Conservation (phyloP, 441 rosid genomes). For the Adansonia grandidieri region DNA sequence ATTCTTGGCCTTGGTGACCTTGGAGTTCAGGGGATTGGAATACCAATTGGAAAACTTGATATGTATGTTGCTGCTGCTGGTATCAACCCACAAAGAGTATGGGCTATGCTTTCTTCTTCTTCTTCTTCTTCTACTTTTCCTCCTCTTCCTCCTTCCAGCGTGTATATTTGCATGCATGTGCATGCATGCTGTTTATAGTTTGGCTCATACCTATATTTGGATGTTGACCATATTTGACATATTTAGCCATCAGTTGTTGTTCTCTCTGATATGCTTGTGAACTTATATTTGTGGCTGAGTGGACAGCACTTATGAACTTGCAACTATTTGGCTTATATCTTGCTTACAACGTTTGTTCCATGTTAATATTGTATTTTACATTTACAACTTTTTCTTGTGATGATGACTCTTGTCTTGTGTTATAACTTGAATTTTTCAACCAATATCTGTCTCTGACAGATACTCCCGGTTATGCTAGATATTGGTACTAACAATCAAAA, state of each 20-base stretch:
- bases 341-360: slow-evolving; percentile 5
- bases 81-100: slow-evolving; percentile 89
- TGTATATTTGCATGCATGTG: neutral
- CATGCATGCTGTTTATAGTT: neutral
- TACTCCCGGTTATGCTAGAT: slow-evolving; percentile 94
- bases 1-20: slow-evolving; percentile 98
- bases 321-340: slow-evolving; percentile 18
- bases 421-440: slow-evolving; percentile 26
- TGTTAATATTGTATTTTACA: neutral
- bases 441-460: slow-evolving; percentile 44
- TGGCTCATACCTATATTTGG: neutral
- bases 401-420: slow-evolving; percentile 4
- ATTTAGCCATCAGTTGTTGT: slow-evolving; percentile 8
- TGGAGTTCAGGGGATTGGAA: slow-evolving; percentile 98
- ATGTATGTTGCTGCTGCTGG: slow-evolving; percentile 98
- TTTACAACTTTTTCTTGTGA: slow-evolving; percentile 6
- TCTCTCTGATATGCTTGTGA: slow-evolving; percentile 4
- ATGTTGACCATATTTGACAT: slow-evolving; percentile 7
- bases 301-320: neutral
- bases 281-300: neutral
- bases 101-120: slow-evolving; percentile 19
- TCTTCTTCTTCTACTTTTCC: neutral
- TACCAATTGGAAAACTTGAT: slow-evolving; percentile 96
- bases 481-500: slow-evolving; percentile 94
- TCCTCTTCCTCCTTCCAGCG: neutral